Percentiles rank a stretch among this genome's conserved stretches.
Evolutionary conservation across 768 basidiomycete species (phyloP).

Genomic region (Russula lepida): DNA sequence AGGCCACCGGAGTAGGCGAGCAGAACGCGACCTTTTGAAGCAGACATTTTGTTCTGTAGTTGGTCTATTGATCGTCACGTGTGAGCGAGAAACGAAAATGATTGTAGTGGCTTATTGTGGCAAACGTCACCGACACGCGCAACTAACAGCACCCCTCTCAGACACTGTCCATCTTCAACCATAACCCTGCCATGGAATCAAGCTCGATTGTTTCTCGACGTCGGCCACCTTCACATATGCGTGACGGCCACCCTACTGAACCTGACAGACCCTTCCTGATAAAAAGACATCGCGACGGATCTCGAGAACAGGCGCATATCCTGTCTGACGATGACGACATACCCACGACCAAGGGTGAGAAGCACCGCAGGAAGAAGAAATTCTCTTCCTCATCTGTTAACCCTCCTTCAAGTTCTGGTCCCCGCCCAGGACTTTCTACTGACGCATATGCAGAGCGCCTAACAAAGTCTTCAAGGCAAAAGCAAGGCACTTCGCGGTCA

Average conservation of each 20-base stretch:
- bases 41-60: conserved; percentile 36
- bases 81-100: background rate
- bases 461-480: conserved; percentile 5
- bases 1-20: conserved; percentile 98
- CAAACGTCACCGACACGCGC: no score
- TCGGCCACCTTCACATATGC: conserved; percentile 5
- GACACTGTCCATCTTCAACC: background rate
- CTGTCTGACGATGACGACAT: conserved; percentile 16
- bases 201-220: background rate
- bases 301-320: conserved; percentile 5
- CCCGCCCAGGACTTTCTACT: background rate
- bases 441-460: conserved; percentile 9
- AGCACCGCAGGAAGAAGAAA: conserved; percentile 16
- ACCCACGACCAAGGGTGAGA: conserved; percentile 5
- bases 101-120: background rate
- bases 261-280: conserved; percentile 8
- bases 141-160: no score
- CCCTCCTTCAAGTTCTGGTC: background rate
- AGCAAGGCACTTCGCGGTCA: conserved; percentile 15
- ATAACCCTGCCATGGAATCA: conserved; percentile 7
- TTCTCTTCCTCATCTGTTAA: background rate
- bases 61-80: background rate
- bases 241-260: background rate
- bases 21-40: conserved; percentile 73
- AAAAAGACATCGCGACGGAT: conserved; percentile 9